Conservation (phyloP, 805 yeast genomes). For the Monosporozyma yasuniensis region DNA sequence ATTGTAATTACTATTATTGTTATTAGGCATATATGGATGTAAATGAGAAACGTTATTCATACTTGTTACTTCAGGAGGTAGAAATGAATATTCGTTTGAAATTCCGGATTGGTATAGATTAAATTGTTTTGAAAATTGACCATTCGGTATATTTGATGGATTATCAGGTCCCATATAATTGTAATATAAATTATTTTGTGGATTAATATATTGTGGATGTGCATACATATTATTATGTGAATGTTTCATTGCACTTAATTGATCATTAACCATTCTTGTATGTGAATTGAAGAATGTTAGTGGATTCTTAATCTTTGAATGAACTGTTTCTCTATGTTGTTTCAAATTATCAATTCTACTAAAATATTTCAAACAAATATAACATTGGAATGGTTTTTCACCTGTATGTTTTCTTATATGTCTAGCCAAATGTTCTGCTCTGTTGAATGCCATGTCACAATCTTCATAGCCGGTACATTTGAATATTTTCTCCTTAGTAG, state of each 20-base stretch:
- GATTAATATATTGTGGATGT: background rate
- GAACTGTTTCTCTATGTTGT: constrained; percentile 86
- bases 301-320: constrained; percentile 30
- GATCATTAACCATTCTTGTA: background rate
- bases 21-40: background rate
- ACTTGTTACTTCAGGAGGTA: background rate
- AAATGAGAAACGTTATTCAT: background rate
- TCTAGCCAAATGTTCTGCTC: constrained; percentile 87
- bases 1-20: background rate
- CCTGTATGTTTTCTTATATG: constrained; percentile 93
- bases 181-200: background rate
- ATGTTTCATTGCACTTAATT: background rate
- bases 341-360: constrained; percentile 79
- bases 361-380: constrained; percentile 69
- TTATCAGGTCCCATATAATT: background rate
- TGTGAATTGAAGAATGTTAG: constrained; percentile 3
- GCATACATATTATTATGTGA: background rate
- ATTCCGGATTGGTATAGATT: background rate
- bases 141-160: background rate
- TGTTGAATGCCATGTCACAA: constrained; percentile 79
- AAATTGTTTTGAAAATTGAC: background rate
- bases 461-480: constrained; percentile 81
- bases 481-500: constrained; percentile 42
- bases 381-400: constrained; percentile 85
- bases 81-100: background rate